phyloP scores from a whole-genome alignment of 495 filamentous ascomycete genomes.

The Talaromyces wortmannii region DNA sequence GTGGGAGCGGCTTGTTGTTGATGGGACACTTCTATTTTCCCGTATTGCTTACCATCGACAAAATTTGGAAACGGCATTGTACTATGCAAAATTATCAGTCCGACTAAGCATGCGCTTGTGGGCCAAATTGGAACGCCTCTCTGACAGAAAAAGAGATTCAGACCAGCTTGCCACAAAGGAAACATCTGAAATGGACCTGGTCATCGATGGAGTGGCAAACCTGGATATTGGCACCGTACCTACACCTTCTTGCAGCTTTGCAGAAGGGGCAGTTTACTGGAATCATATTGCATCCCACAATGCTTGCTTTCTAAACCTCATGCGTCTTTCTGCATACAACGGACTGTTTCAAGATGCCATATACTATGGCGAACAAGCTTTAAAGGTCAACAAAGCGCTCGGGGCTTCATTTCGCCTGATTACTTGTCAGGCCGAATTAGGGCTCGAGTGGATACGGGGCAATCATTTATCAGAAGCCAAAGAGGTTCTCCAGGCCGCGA shows the following conservation, averaged over 20 bases:
- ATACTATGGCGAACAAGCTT: conserved; percentile 81
- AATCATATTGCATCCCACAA: conserved; percentile 65
- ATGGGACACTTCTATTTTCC: conserved; percentile 54
- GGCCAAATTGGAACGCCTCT: conserved; percentile 54
- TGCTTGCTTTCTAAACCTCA: conserved; percentile 61
- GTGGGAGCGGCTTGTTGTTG: conserved; percentile 40
- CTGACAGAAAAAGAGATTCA: conserved; percentile 28
- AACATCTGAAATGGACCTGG: conserved; percentile 29
- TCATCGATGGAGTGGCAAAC: conserved; percentile 36
- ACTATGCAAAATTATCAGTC: conserved; percentile 59
- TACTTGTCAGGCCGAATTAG: conserved; percentile 50
- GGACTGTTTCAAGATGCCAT: conserved; percentile 84
- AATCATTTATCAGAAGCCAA: conserved; percentile 55
- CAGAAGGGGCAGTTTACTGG: conserved; percentile 71
- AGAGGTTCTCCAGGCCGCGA: conserved; percentile 48
- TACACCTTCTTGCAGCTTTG: conserved; percentile 19
- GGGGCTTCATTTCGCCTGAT: conserved; percentile 51
- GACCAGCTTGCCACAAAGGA: conserved; percentile 7
- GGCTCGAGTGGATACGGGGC: conserved; percentile 57
- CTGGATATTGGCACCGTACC: conserved; percentile 26
- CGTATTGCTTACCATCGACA: conserved; percentile 58
- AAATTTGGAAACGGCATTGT: conserved; percentile 55
- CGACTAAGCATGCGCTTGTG: conserved; percentile 63
- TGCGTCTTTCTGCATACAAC: conserved; percentile 68
- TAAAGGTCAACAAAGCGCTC: conserved; percentile 67